Conservation (phyloP, 257 asterid species). For the Solanum raphanifolium region DNA sequence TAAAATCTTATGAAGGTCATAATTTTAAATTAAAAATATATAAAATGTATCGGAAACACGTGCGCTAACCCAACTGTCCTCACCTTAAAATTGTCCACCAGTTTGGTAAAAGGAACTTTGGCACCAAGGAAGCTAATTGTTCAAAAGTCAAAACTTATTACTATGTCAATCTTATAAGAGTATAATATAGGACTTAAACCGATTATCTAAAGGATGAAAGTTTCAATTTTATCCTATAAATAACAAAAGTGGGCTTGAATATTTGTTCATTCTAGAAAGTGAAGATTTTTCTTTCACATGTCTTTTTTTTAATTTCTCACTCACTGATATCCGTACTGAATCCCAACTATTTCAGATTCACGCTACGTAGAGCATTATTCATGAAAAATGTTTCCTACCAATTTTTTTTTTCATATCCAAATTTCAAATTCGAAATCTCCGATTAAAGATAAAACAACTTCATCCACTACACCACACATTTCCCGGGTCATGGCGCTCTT, state of each 20-base stretch:
- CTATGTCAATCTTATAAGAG: neutral
- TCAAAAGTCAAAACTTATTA: neutral
- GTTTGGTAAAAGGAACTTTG: neutral
- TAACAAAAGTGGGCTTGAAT: neutral
- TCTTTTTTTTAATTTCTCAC: neutral
- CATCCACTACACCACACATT: neutral
- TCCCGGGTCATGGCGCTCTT: neutral
- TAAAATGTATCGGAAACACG: no score
- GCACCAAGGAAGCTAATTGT: neutral
- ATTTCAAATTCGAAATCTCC: rapidly evolving
- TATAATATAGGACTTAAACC: neutral
- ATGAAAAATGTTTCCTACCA: rapidly evolving
- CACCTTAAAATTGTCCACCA: neutral
- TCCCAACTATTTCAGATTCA: no score
- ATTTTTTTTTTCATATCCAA: no score
- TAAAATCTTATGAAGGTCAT: rapidly evolving
- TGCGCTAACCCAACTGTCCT: no score
- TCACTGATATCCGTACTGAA: rapidly evolving
- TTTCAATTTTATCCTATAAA: neutral
- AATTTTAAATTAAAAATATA: no score
- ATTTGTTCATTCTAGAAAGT: neutral
- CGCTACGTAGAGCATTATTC: rapidly evolving
- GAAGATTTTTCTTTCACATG: neutral
- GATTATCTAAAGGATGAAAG: neutral
- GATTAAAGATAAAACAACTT: rapidly evolving